Conservation (phyloP, 805 yeast genomes). For the Sugiyamaella americana region DNA sequence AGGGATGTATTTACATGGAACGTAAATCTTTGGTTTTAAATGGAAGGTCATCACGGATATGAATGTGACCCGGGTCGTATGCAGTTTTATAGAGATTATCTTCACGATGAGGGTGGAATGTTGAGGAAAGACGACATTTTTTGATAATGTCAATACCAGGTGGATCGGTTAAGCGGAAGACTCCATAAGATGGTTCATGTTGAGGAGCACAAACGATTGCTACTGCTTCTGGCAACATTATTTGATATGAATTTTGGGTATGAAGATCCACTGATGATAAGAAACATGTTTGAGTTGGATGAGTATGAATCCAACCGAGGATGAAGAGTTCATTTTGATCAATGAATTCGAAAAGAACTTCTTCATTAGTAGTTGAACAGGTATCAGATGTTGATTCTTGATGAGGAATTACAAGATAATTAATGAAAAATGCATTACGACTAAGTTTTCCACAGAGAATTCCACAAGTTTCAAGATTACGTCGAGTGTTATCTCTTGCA, state of each 20-base stretch:
- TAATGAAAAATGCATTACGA: conserved; percentile 56
- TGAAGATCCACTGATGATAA: conserved; percentile 61
- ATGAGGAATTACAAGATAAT: conserved; percentile 55
- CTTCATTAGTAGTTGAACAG: conserved; percentile 57
- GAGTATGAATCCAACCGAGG: conserved; percentile 73
- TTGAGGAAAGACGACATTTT: conserved; percentile 41
- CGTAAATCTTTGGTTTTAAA: conserved; percentile 44
- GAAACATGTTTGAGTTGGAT: conserved; percentile 68
- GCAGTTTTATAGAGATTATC: conserved; percentile 45
- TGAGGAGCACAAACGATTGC: conserved; percentile 62
- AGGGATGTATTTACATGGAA: not conserved
- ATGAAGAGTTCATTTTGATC: conserved; percentile 53
- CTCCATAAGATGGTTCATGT: conserved; percentile 44
- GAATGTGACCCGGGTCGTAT: conserved; percentile 46
- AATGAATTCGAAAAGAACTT: conserved; percentile 47
- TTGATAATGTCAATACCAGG: conserved; percentile 54
- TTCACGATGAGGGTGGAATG: conserved; percentile 60
- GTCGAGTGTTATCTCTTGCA: conserved; percentile 45
- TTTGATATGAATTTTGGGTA: conserved; percentile 62
- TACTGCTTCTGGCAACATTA: conserved; percentile 63
- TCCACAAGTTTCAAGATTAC: conserved; percentile 59
- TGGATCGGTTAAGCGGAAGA: conserved; percentile 59
- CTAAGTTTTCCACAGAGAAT: conserved; percentile 57
- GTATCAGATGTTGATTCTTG: conserved; percentile 60
- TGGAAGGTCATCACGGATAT: conserved; percentile 41